Percentiles rank a stretch among this genome's conserved stretches.
Conservation (phyloP, 2,329 filamentous ascomycete genomes). For the Colletotrichum musae region DNA sequence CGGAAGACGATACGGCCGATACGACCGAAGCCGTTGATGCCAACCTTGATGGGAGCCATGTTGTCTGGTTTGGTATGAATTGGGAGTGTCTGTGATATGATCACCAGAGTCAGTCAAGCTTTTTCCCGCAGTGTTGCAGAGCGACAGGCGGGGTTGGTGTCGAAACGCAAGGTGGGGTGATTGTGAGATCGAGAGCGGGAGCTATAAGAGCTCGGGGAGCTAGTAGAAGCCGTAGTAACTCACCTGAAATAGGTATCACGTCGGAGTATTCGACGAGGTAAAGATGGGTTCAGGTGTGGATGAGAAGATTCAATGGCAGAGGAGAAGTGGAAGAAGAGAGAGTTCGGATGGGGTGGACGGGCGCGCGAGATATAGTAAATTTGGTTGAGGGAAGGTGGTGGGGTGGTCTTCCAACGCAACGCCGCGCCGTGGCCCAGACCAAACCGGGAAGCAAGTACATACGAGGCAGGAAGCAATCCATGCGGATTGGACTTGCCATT, state of each 20-base stretch:
- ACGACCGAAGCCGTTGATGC: slow-evolving; percentile 99
- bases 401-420: slow-evolving; percentile 44
- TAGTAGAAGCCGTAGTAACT: slow-evolving; percentile 8
- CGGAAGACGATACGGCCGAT: slow-evolving; percentile 99
- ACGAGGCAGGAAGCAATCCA: slow-evolving; percentile 1
- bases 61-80: slow-evolving; percentile 44
- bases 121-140: not conserved
- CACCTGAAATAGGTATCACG: slow-evolving; percentile 29
- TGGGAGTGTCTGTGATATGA: slow-evolving; percentile 22
- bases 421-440: slow-evolving; percentile 11
- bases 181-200: not conserved
- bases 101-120: slow-evolving; percentile 20
- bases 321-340: slow-evolving; percentile 1
- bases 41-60: slow-evolving; percentile 78
- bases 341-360: slow-evolving; percentile 31
- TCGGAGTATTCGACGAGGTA: slow-evolving; percentile 30
- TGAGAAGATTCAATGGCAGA: slow-evolving; percentile 35
- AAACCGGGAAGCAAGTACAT: slow-evolving; percentile 5
- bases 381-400: slow-evolving; percentile 47
- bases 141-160: slow-evolving; percentile 21
- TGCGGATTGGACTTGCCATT: not conserved
- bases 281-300: slow-evolving; percentile 17
- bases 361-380: slow-evolving; percentile 40
- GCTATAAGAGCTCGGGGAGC: slow-evolving; percentile 14
- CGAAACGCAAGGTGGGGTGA: slow-evolving; percentile 21